A percentile compares a stretch with the other conserved stretches of the same genome.
Conservation (phyloP, 1,284 basidiomycete genomes). For the Apiotrichum gamsii region DNA sequence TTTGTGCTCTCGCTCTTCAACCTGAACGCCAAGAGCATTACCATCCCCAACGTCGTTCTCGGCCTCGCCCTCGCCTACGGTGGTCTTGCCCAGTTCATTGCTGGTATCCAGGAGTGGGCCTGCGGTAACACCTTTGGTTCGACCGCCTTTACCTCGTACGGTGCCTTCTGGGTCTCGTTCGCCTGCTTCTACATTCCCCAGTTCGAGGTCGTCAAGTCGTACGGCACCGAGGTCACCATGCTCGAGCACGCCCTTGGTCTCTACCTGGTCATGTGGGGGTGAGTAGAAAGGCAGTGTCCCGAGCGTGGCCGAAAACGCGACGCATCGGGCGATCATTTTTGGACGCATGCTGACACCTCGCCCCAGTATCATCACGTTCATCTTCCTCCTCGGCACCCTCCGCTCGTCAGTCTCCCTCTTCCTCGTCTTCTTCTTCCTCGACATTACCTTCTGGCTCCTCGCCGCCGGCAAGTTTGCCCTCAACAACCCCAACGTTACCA, state of each 20-base stretch:
- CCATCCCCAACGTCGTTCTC: conserved; percentile 65
- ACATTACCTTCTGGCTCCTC: conserved; percentile 52
- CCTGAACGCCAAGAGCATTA: conserved; percentile 42
- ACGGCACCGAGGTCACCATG: conserved; percentile 43
- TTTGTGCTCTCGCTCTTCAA: conserved; percentile 52
- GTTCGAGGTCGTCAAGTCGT: conserved; percentile 51
- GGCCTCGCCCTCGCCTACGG: conserved; percentile 78
- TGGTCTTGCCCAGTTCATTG: conserved; percentile 64
- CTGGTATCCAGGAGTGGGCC: conserved; percentile 61
- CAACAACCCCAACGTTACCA: conserved; percentile 39
- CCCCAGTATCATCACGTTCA: conserved; percentile 53
- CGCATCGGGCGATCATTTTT: too few species aligned
- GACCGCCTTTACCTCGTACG: conserved; percentile 73
- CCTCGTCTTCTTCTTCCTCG: conserved; percentile 64
- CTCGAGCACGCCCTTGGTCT: conserved; percentile 50
- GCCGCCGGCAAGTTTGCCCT: conserved; percentile 39
- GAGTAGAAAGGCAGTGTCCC: conserved; percentile 3
- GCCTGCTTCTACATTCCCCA: conserved; percentile 40
- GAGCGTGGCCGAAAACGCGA: neutral
- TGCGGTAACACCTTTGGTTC: conserved; percentile 58
- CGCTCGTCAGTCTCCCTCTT: conserved; percentile 17
- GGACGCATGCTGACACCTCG: neutral
- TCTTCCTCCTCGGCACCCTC: conserved; percentile 53
- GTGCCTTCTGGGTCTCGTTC: conserved; percentile 56
- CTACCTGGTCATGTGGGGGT: conserved; percentile 47